phyloP scores from a whole-genome alignment of 1,284 basidiomycete genomes.

The Leccinum griseonigrum region DNA sequence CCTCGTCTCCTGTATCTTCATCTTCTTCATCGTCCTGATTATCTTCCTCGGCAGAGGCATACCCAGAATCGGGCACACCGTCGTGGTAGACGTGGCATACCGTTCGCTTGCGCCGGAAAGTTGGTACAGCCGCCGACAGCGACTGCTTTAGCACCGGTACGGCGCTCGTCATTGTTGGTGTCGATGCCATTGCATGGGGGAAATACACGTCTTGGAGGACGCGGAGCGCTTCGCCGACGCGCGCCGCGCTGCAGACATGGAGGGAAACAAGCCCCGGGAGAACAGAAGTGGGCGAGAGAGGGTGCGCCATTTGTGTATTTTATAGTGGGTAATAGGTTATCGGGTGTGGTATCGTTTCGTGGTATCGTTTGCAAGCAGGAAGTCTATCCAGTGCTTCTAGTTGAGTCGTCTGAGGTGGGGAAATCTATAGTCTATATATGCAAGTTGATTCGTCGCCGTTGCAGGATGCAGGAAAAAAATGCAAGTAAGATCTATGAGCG shows the following conservation, averaged over 20 bases:
- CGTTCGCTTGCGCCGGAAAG: slow-evolving; percentile 16
- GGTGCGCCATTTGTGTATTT: slow-evolving; percentile 14
- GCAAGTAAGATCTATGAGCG: neutral
- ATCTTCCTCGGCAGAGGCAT: slow-evolving; percentile 61
- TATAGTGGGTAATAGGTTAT: neutral
- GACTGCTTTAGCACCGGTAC: slow-evolving; percentile 16
- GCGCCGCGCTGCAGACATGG: slow-evolving; percentile 29
- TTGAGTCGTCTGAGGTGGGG: slow-evolving; percentile 6
- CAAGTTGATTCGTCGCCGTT: neutral
- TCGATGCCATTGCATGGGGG: slow-evolving; percentile 16
- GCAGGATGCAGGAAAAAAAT: slow-evolving; percentile 1
- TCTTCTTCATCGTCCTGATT: slow-evolving; percentile 33
- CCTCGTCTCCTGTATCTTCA: slow-evolving; percentile 8
- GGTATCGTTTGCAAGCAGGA: neutral
- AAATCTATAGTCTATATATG: slow-evolving; percentile 28
- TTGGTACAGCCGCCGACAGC: slow-evolving; percentile 10
- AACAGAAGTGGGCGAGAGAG: slow-evolving; percentile 39
- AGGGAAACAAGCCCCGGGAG: slow-evolving; percentile 50
- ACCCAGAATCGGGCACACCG: slow-evolving; percentile 56
- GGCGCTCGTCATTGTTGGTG: neutral
- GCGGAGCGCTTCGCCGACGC: slow-evolving; percentile 13
- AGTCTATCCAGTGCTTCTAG: neutral
- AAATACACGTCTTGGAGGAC: slow-evolving; percentile 48
- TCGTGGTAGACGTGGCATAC: slow-evolving; percentile 36
- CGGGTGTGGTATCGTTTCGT: slow-evolving; percentile 10